These are phyloP conservation scores for Cenchrus americanus DNA, from an alignment of 176 grass and related monocot genomes.

Conservation along the genomic window DNA sequence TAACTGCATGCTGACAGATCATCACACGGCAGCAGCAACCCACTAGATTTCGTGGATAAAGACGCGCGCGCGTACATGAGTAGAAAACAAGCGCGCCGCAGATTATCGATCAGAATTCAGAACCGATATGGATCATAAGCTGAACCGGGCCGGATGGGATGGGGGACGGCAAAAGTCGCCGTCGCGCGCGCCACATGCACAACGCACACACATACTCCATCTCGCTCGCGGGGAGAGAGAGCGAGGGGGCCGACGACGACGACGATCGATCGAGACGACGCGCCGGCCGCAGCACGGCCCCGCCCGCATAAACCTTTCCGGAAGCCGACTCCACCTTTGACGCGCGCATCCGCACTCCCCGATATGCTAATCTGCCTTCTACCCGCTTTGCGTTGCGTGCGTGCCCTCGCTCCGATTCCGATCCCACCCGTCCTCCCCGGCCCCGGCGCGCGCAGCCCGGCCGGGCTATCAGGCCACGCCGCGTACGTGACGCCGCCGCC, in stretches of 20 bases:
- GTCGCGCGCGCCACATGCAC: neutral
- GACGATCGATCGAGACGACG: neutral
- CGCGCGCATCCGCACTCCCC: constrained; percentile 10
- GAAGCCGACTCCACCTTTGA: constrained; percentile 22
- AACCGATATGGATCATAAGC: neutral
- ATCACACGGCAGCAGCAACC: neutral
- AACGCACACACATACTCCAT: no score
- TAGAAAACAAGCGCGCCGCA: neutral
- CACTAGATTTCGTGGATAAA: neutral
- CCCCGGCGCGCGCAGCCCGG: no score
- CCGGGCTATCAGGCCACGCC: no score
- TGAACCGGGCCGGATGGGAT: neutral
- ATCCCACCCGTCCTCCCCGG: no score
- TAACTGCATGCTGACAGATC: neutral
- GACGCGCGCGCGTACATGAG: neutral
- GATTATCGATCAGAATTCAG: neutral
- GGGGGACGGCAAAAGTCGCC: neutral
- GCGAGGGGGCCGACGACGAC: neutral
- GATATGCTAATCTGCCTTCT: neutral
- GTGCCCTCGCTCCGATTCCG: neutral
- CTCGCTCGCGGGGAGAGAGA: neutral
- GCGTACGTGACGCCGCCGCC: neutral
- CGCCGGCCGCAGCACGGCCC: constrained; percentile 11
- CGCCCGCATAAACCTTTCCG: constrained; percentile 26
- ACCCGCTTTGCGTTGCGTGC: neutral